Evolutionary conservation across 75 land plant genomes (phyloP), one percentile per base, ranked within the genome.

Genomic region (Ceratopteris richardii): DNA sequence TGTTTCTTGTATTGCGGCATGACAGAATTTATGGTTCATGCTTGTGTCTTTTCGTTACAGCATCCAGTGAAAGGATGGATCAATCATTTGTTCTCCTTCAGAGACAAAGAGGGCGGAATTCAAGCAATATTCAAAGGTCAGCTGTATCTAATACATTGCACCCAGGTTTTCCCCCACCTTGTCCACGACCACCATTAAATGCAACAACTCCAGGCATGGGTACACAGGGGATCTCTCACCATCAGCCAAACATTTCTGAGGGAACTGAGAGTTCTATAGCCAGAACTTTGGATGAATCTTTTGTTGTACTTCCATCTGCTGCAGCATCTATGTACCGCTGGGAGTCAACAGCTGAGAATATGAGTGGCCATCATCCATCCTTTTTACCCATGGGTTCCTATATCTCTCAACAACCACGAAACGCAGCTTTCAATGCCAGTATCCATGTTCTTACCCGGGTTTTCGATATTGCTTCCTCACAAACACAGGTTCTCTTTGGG

Each of bases 401-500:
- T 4, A 33, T 33, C 37, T 33, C 37, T 9, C 61, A 56, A 19
- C 74, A 66, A 44, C 57, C 62, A 16, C 48, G 31, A 36, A 74
- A 71, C 62, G 75, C 96, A 11, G 80, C 91, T 57, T 86, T 95
- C 61, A 76, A 86, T 69, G 78, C 99, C 19, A 81, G 79, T 20
- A 71, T 95, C 30, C 79, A 82, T 56, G 83, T 95, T 25, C 63
- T 95, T 53, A 83, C 85, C 24, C 83, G 84, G 21, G 96, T 84
- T 16, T 95, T 90, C 79, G 96, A 95, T 26, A 80, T 95, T 66
- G 96, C 91, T 20, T 73, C 88, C 30, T 25, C 86, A 2, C 99
- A 95, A 58, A 90, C 92, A 31, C 90, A 89, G 96, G 96, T 94
- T 47, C 37, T n/a, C n/a, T n/a, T n/a, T n/a, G n/a, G n/a, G n/a